Evolutionary conservation across 257 asterid genomes (phyloP).

Genomic region (Petunia axillaris): DNA sequence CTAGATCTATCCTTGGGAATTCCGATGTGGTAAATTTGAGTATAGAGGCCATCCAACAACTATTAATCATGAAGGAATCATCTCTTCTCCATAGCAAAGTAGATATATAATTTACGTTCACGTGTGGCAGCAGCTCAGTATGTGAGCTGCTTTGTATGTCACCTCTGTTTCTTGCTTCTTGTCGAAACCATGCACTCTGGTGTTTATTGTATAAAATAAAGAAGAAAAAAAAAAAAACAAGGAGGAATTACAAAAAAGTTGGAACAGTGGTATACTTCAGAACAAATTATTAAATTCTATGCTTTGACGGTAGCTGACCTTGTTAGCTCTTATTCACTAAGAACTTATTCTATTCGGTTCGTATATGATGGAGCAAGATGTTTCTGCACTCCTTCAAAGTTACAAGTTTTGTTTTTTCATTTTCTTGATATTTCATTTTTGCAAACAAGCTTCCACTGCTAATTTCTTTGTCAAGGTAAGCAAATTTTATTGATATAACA

Average conservation of each 20-base stretch:
- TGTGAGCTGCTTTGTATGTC: not conserved
- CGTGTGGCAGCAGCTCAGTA: not conserved
- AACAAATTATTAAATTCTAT: not conserved
- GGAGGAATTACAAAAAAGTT: not conserved
- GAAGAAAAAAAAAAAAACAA: not conserved
- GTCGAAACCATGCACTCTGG: not conserved
- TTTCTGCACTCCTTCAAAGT: not conserved
- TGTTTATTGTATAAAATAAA: too few relatives aligned
- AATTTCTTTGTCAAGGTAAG: not conserved
- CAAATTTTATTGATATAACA: too few relatives aligned
- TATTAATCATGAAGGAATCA: not conserved
- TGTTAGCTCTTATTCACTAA: conserved; percentile 7
- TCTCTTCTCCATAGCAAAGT: not conserved
- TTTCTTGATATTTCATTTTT: not conserved
- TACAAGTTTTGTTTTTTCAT: not conserved
- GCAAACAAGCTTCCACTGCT: conserved; percentile 15
- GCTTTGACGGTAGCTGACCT: not conserved
- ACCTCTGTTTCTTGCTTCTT: not conserved
- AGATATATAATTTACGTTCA: not conserved
- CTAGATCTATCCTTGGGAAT: conserved; percentile 2
- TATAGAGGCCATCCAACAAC: not conserved
- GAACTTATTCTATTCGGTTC: conserved; percentile 15
- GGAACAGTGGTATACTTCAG: not conserved
- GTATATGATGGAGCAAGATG: not conserved
- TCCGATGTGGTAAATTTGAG: not conserved